Evolutionary conservation across 2,329 filamentous ascomycete species (phyloP).

Genomic region (Xylariaceae sp.): DNA sequence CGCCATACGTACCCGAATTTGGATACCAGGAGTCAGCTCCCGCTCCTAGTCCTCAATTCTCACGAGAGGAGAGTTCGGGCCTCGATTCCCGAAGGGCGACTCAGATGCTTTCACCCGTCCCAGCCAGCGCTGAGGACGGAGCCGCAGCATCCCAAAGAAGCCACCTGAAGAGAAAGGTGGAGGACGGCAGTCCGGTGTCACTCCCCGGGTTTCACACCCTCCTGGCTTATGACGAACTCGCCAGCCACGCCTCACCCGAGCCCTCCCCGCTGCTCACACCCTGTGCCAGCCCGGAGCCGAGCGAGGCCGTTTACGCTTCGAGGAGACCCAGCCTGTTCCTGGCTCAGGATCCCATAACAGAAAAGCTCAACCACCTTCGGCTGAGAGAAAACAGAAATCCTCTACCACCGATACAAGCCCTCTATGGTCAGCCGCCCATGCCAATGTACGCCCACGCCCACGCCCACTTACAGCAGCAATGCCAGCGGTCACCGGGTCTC

Average conservation of each 20-base stretch:
- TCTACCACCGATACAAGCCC: constrained; percentile 13
- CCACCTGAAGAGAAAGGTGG: constrained; percentile 11
- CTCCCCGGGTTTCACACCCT: constrained; percentile 17
- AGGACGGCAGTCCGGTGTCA: constrained; percentile 8
- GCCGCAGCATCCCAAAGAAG: background rate
- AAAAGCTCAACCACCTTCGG: constrained; percentile 22
- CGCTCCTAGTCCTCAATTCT: constrained; percentile 17
- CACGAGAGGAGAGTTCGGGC: constrained; percentile 13
- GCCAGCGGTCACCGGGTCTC: constrained; percentile 3
- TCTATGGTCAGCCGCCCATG: constrained; percentile 1
- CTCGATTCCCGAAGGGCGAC: constrained; percentile 14
- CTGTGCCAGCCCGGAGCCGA: constrained; percentile 18
- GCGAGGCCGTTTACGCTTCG: constrained; percentile 9
- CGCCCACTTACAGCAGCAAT: background rate
- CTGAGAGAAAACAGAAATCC: constrained; percentile 14
- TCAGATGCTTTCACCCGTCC: constrained; percentile 18
- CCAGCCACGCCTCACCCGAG: background rate
- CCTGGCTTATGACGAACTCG: background rate
- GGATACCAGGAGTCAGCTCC: background rate
- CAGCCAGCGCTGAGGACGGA: constrained; percentile 2
- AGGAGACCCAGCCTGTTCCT: constrained; percentile 2
- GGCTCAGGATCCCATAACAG: constrained; percentile 19
- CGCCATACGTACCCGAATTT: background rate
- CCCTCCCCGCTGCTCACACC: constrained; percentile 9
- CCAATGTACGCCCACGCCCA: background rate